phyloP scores from a whole-genome alignment of 2,329 filamentous ascomycete species.

The Fusarium sarcochroum region DNA sequence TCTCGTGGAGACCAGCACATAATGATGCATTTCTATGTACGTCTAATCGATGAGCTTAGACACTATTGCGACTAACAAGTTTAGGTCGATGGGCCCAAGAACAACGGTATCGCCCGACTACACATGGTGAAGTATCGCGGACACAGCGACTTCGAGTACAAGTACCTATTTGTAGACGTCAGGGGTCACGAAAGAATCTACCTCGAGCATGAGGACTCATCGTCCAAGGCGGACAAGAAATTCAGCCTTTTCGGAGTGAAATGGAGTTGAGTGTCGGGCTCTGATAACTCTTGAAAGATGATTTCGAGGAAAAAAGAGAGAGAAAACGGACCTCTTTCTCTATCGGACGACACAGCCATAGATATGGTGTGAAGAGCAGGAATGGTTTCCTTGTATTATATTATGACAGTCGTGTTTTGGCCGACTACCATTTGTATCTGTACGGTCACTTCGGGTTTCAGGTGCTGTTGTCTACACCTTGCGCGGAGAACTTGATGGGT shows the following conservation, averaged over 20 bases:
- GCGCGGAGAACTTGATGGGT: background rate
- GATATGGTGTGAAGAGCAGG: background rate
- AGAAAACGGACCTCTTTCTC: background rate
- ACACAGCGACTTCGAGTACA: constrained; percentile 80
- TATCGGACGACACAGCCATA: background rate
- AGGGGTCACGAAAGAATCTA: constrained; percentile 77
- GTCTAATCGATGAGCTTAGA: constrained; percentile 43
- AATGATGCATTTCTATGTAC: constrained; percentile 85
- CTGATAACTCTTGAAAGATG: background rate
- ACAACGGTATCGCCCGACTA: constrained; percentile 79
- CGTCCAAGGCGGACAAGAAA: constrained; percentile 56
- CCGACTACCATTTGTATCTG: constrained; percentile 20
- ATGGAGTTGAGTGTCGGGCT: constrained; percentile 58
- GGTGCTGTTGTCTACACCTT: background rate
- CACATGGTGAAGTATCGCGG: constrained; percentile 81
- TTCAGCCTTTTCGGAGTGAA: constrained; percentile 74
- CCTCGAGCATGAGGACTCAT: constrained; percentile 71
- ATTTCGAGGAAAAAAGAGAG: no score
- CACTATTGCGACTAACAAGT: constrained; percentile 10
- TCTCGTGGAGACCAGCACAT: constrained; percentile 83
- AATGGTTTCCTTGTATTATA: constrained; percentile 32
- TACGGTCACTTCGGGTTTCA: background rate
- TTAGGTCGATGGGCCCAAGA: constrained; percentile 82
- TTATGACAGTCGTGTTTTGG: background rate
- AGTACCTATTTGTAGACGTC: constrained; percentile 84